These are phyloP conservation scores for Barnettozyma pratensis DNA, from an alignment of 805 yeast species.

Conservation along the genomic window DNA sequence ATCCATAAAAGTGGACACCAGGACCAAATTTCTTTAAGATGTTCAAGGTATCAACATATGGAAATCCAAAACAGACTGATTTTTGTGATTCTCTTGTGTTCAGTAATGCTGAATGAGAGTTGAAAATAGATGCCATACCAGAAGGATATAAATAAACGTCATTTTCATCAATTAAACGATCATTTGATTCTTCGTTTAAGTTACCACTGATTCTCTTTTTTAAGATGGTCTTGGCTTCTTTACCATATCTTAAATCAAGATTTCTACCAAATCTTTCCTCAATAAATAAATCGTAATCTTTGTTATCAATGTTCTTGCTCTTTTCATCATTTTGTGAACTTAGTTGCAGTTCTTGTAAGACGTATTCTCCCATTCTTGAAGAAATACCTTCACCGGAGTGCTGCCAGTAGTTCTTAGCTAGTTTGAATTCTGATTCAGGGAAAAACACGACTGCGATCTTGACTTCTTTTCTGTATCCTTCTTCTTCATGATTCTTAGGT, in stretches of 20 bases:
- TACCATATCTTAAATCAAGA: constrained; percentile 69
- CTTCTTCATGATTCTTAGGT: constrained; percentile 57
- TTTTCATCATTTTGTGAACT: constrained; percentile 27
- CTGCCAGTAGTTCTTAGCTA: constrained; percentile 92
- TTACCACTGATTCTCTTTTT: constrained; percentile 69
- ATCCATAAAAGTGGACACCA: constrained; percentile 81
- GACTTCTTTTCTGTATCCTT: constrained; percentile 55
- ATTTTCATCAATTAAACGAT: constrained; percentile 33
- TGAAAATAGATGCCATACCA: constrained; percentile 91
- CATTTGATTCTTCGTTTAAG: constrained; percentile 19
- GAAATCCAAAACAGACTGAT: constrained; percentile 93
- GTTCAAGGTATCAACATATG: constrained; percentile 89
- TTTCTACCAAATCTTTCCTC: constrained; percentile 92
- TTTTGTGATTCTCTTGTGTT: constrained; percentile 34
- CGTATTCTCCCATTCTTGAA: constrained; percentile 83
- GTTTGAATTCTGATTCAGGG: constrained; percentile 53
- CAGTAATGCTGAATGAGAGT: constrained; percentile 61
- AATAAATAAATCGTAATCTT: constrained; percentile 61
- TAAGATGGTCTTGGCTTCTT: constrained; percentile 70
- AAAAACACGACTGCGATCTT: constrained; percentile 70
- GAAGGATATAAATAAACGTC: constrained; percentile 84
- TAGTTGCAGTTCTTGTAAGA: constrained; percentile 52
- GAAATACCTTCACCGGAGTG: constrained; percentile 97
- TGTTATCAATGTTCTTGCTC: constrained; percentile 21
- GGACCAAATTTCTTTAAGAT: constrained; percentile 87